phyloP scores from a whole-genome alignment of 1,284 basidiomycete genomes.

The Ganoderma resinaceum region DNA sequence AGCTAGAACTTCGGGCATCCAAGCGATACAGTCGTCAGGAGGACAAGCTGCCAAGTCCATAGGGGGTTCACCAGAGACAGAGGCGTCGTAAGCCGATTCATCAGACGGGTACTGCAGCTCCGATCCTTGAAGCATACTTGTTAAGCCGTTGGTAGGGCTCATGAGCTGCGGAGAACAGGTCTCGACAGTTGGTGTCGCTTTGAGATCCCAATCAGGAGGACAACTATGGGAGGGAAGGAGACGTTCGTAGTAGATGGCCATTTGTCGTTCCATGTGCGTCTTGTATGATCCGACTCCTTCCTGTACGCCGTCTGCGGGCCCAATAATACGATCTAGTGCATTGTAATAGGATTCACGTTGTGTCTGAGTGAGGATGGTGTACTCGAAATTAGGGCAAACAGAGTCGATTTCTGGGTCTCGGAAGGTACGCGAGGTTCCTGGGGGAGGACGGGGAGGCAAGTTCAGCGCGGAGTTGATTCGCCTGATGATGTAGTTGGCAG shows the following conservation, averaged over 20 bases:
- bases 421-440: constrained; percentile 20
- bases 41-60: neutral
- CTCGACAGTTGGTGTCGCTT: neutral
- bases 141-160: neutral
- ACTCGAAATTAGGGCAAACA: constrained; percentile 14
- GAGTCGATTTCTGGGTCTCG: constrained; percentile 21
- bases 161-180: constrained; percentile 1
- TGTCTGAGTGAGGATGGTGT: constrained; percentile 45
- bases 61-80: neutral
- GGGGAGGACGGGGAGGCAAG: constrained; percentile 16
- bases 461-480: constrained; percentile 6
- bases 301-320: constrained; percentile 52
- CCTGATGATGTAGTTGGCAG: constrained; percentile 10
- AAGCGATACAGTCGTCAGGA: neutral
- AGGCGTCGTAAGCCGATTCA: neutral
- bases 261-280: constrained; percentile 57
- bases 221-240: constrained; percentile 34
- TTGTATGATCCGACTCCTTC: constrained; percentile 62
- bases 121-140: neutral
- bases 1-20: neutral
- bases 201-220: neutral
- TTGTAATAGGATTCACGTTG: constrained; percentile 61
- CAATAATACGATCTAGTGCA: constrained; percentile 55
- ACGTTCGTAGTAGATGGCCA: constrained; percentile 51
- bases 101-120: neutral